Percentiles rank a stretch among this genome's conserved stretches.
These are phyloP conservation scores for Pholiota microspora DNA, from an alignment of 768 basidiomycete genomes.

Conservation along the genomic window DNA sequence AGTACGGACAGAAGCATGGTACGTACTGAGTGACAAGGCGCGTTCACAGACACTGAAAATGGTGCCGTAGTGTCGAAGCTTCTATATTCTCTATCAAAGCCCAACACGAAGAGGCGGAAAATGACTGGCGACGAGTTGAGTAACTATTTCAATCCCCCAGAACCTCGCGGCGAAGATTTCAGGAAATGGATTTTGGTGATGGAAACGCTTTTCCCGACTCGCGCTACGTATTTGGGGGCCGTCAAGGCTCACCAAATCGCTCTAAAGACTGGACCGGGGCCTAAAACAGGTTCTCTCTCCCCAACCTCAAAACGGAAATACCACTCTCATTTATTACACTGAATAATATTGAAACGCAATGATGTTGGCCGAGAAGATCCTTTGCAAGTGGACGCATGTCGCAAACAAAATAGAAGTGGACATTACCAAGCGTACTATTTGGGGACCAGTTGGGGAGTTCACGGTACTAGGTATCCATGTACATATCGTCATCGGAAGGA, in stretches of 20 bases:
- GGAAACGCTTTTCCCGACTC: conserved; percentile 10
- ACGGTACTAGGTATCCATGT: not conserved
- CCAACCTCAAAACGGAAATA: not conserved
- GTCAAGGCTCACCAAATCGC: not conserved
- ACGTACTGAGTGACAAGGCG: too few relatives aligned
- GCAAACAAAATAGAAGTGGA: too few relatives aligned
- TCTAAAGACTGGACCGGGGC: not conserved
- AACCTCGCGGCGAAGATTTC: conserved; percentile 12
- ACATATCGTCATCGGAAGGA: conserved; percentile 7
- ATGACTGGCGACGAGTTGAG: conserved; percentile 10
- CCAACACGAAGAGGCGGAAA: not conserved
- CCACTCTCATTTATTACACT: not conserved
- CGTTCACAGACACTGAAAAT: too few relatives aligned
- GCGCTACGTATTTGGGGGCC: not conserved
- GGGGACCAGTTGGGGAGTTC: too few relatives aligned
- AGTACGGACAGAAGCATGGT: conserved; percentile 12
- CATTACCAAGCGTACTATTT: too few relatives aligned
- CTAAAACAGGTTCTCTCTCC: not conserved
- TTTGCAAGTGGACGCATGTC: too few relatives aligned
- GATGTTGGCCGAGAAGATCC: too few relatives aligned
- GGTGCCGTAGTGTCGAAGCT: not conserved
- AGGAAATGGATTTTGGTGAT: conserved; percentile 14
- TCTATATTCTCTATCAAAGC: not conserved
- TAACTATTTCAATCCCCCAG: conserved; percentile 3
- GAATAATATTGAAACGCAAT: too few relatives aligned